phyloP scores from a whole-genome alignment of 1,284 basidiomycete genomes.

The Lentinula novae-zelandiae region DNA sequence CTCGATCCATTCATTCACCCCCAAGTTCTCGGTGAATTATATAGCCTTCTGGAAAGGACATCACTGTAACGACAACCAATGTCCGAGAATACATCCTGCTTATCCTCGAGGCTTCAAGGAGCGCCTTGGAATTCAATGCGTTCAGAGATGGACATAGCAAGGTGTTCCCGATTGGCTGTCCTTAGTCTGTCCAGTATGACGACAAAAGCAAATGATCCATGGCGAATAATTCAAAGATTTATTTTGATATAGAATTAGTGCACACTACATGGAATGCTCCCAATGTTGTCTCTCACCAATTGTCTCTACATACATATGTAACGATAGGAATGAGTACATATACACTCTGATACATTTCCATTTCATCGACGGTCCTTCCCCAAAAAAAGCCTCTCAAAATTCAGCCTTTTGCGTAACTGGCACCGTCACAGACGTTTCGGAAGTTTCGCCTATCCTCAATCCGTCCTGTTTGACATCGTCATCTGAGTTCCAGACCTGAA shows the following conservation, averaged over 20 bases:
- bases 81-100: conserved; percentile 84
- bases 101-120: conserved; percentile 71
- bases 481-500: background rate
- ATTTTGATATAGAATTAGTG: too few relatives aligned
- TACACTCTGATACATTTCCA: too few relatives aligned
- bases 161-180: conserved; percentile 49
- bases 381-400: background rate
- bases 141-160: conserved; percentile 90
- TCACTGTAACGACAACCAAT: conserved; percentile 81
- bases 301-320: too few relatives aligned
- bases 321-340: too few relatives aligned
- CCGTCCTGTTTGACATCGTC: background rate
- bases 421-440: background rate
- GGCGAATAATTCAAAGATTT: too few relatives aligned
- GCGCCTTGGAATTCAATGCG: conserved; percentile 72
- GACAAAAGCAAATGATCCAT: too few relatives aligned
- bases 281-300: too few relatives aligned
- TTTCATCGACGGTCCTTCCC: too few relatives aligned
- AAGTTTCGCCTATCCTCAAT: background rate
- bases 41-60: conserved; percentile 74
- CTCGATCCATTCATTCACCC: conserved; percentile 14
- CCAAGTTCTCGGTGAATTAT: background rate
- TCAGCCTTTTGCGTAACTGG: background rate
- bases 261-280: too few relatives aligned
- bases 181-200: too few relatives aligned